A percentile compares a stretch with the other conserved stretches of the same genome.
Conservation (phyloP, 1,284 basidiomycete species). For the Sporisorium reilianum region DNA sequence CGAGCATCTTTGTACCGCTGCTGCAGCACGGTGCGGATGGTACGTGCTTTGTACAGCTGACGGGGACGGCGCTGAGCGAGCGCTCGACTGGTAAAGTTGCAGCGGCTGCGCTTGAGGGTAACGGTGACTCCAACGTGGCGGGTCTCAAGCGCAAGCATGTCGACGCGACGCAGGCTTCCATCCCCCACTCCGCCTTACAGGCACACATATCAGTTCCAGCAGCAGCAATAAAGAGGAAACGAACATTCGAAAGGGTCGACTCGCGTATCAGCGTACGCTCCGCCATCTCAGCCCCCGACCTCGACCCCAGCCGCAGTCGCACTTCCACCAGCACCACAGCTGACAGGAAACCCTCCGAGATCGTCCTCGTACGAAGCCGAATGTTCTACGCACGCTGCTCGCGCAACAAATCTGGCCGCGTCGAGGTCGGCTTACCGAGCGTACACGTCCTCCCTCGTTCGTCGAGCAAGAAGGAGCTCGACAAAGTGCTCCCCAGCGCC, state of each 20-base stretch:
- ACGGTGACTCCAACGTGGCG: not conserved
- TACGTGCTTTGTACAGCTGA: slow-evolving; percentile 82
- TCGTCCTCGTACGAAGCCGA: slow-evolving; percentile 74
- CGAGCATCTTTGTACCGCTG: slow-evolving; percentile 79
- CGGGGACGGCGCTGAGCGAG: slow-evolving; percentile 77
- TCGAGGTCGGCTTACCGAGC: slow-evolving; percentile 76
- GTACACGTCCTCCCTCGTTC: slow-evolving; percentile 69
- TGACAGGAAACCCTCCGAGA: slow-evolving; percentile 70
- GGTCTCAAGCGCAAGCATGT: slow-evolving; percentile 23
- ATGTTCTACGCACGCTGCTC: slow-evolving; percentile 79
- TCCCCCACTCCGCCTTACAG: not conserved
- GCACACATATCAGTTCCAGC: not conserved
- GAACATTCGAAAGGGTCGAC: slow-evolving; percentile 19
- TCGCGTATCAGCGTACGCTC: slow-evolving; percentile 24
- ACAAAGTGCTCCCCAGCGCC: slow-evolving; percentile 33
- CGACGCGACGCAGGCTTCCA: not conserved
- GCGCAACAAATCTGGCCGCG: slow-evolving; percentile 72
- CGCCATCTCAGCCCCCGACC: slow-evolving; percentile 14
- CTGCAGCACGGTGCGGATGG: slow-evolving; percentile 72
- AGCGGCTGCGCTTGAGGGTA: not conserved
- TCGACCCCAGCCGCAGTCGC: not conserved
- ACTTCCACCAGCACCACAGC: too few relatives aligned
- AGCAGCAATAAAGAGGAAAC: slow-evolving; percentile 7
- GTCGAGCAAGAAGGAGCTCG: slow-evolving; percentile 25
- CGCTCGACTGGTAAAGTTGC: not conserved